Evolutionary conservation across 495 filamentous ascomycete species (phyloP).

Genomic region (Stereocaulon alpinum): DNA sequence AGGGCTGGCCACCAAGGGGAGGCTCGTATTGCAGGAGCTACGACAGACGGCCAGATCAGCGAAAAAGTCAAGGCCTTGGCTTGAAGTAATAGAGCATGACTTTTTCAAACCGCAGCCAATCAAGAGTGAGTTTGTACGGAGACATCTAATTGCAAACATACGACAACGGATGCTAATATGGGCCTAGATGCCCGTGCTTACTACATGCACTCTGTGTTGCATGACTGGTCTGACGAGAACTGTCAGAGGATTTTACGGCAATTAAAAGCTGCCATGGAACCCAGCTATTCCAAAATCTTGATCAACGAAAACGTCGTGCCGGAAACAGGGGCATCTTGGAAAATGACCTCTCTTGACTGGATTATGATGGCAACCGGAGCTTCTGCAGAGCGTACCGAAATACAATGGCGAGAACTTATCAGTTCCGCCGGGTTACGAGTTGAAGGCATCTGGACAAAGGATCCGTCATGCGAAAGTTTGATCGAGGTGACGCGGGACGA

Average conservation of each 20-base stretch:
- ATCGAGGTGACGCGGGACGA: too few species aligned
- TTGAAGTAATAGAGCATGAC: too few species aligned
- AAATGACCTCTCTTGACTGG: neutral
- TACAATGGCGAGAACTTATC: neutral
- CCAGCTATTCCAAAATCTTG: constrained; percentile 34
- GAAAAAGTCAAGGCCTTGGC: too few species aligned
- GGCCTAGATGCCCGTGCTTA: too few species aligned
- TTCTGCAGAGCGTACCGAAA: neutral
- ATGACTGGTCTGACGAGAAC: constrained; percentile 39
- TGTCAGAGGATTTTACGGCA: constrained; percentile 31
- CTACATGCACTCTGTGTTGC: constrained; percentile 15
- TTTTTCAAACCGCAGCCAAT: too few species aligned
- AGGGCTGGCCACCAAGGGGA: too few species aligned
- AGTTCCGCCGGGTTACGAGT: neutral
- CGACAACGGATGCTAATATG: too few species aligned
- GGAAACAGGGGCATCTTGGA: neutral
- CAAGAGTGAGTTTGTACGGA: too few species aligned
- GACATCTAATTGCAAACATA: too few species aligned
- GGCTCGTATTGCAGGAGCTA: too few species aligned
- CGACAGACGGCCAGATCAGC: too few species aligned
- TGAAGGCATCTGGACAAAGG: neutral
- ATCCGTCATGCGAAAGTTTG: too few species aligned
- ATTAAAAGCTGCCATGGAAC: constrained; percentile 31
- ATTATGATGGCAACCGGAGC: neutral
- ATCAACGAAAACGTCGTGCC: constrained; percentile 23